These are phyloP conservation scores for Pichia cabralensis DNA, from an alignment of 805 yeast species.

Conservation along the genomic window DNA sequence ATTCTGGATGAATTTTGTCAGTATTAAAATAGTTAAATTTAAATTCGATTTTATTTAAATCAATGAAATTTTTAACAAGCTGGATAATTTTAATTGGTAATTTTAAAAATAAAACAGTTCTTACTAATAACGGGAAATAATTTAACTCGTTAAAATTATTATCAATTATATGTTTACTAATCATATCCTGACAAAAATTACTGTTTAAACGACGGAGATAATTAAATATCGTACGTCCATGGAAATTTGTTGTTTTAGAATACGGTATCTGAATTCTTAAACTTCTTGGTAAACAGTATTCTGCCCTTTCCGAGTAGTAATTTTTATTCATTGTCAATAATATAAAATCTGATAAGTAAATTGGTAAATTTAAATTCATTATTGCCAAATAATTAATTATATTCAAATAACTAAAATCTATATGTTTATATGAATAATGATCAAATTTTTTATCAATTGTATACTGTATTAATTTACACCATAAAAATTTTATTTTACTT, in stretches of 20 bases:
- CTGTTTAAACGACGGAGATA: background rate
- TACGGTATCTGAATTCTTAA: slow-evolving; percentile 12
- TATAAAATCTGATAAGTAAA: slow-evolving; percentile 40
- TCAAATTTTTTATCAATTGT: background rate
- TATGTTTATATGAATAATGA: slow-evolving; percentile 5
- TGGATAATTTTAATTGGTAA: slow-evolving; percentile 42
- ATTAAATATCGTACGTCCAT: slow-evolving; percentile 2
- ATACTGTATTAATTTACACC: slow-evolving; percentile 11
- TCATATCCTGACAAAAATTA: background rate
- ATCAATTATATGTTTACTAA: background rate
- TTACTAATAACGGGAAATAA: slow-evolving; percentile 32
- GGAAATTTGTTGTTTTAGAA: slow-evolving; percentile 3
- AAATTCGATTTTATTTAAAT: slow-evolving; percentile 11
- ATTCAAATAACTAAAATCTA: slow-evolving; percentile 12
- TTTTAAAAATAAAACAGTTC: slow-evolving; percentile 31
- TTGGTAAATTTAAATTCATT: slow-evolving; percentile 37
- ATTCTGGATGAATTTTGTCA: slow-evolving; percentile 27
- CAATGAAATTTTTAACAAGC: slow-evolving; percentile 24
- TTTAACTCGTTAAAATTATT: slow-evolving; percentile 18
- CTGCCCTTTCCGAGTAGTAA: slow-evolving; percentile 32
- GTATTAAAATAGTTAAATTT: background rate
- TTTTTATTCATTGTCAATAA: slow-evolving; percentile 31
- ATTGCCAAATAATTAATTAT: slow-evolving; percentile 42
- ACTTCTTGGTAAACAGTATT: slow-evolving; percentile 14
- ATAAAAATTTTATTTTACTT: slow-evolving; percentile 25